phyloP scores from a whole-genome alignment of 495 filamentous ascomycete species.

The Penicillium argentinense region DNA sequence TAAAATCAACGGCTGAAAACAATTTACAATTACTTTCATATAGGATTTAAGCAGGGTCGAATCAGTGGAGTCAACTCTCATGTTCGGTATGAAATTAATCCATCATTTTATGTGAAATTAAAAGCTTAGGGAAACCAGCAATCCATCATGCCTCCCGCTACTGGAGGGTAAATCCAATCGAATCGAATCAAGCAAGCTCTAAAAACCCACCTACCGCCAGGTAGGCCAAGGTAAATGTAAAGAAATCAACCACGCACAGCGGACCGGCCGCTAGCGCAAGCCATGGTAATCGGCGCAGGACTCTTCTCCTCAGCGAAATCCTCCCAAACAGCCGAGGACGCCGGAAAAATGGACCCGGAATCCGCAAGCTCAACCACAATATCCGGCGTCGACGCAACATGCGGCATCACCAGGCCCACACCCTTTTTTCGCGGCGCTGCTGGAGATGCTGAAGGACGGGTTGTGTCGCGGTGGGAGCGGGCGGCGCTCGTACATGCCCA shows the following conservation, averaged over 20 bases:
- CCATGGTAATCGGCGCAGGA: not conserved
- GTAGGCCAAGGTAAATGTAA: no score
- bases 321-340: conserved; percentile 35
- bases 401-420: conserved; percentile 45
- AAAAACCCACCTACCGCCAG: no score
- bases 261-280: not conserved
- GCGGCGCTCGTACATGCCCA: conserved; percentile 36
- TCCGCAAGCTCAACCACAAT: conserved; percentile 19
- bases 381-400: conserved; percentile 19
- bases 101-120: no score
- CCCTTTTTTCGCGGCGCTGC: conserved; percentile 39
- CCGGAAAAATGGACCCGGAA: conserved; percentile 35
- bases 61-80: no score
- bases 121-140: no score
- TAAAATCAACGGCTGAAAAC: no score
- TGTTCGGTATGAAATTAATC: no score
- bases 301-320: conserved; percentile 5
- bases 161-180: no score
- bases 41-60: no score
- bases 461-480: conserved; percentile 46
- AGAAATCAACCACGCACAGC: not conserved
- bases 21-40: no score
- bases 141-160: no score
- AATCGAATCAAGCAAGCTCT: no score
- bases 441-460: conserved; percentile 34